Conservation (phyloP, 176 grass and related monocot genomes). For the Phragmites australis region DNA sequence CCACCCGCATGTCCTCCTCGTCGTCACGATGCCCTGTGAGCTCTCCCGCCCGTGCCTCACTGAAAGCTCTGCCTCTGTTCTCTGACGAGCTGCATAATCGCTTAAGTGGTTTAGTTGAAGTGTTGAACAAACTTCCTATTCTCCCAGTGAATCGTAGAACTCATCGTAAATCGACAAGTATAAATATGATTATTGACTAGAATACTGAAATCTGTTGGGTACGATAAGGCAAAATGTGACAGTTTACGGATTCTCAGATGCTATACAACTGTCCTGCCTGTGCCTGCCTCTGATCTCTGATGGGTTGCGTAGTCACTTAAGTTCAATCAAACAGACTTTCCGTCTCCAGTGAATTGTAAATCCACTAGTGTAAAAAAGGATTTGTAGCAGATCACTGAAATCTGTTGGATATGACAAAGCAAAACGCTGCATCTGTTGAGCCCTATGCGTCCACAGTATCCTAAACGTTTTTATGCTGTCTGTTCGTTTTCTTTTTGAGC, state of each 20-base stretch:
- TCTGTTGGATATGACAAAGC: background rate
- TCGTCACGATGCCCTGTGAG: constrained; percentile 87
- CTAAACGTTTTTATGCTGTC: background rate
- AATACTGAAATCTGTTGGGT: background rate
- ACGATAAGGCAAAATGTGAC: background rate
- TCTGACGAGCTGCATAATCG: background rate
- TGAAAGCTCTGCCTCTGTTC: background rate
- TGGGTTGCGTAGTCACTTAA: background rate
- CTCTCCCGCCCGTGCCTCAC: background rate
- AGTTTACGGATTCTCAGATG: too few species aligned
- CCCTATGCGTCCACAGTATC: background rate
- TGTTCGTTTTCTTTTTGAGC: constrained; percentile 2
- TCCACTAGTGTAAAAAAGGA: too few species aligned
- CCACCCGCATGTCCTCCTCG: constrained; percentile 62
- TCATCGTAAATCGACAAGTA: background rate
- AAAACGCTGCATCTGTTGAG: background rate
- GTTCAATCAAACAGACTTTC: background rate
- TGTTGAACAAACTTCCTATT: background rate
- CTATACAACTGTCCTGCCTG: too few species aligned
- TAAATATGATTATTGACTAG: too few species aligned
- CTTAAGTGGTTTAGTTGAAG: background rate
- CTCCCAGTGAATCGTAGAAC: background rate
- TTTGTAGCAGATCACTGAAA: background rate
- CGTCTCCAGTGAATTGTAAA: background rate
- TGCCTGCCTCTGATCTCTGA: background rate